These are phyloP conservation scores for Jatropha curcas DNA, from an alignment of 345 rosid species.

Conservation along the genomic window DNA sequence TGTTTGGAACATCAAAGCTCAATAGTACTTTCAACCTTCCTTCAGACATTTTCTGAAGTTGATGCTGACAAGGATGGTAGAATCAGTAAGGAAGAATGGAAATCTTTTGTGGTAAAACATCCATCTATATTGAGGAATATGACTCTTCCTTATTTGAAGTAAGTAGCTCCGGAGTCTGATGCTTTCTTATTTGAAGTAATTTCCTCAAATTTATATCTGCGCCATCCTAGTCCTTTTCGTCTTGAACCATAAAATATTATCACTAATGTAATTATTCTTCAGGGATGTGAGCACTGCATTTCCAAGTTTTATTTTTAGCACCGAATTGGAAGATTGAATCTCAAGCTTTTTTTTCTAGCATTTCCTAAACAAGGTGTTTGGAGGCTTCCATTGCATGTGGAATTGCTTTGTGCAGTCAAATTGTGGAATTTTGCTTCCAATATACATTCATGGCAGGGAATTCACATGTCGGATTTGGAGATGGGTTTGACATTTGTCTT, in stretches of 20 bases:
- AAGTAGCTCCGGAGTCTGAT: constrained; percentile 20
- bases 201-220: not conserved
- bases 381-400: not conserved
- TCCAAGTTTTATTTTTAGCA: constrained; percentile 67
- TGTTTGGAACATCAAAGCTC: not conserved
- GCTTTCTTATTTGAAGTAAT: not conserved
- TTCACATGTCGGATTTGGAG: not conserved
- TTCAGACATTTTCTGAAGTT: constrained; percentile 79
- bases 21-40: not conserved
- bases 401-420: not conserved
- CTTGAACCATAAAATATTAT: not conserved
- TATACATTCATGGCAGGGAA: not conserved
- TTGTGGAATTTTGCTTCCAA: not conserved
- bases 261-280: constrained; percentile 11
- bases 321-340: constrained; percentile 50
- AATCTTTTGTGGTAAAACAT: constrained; percentile 47
- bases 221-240: not conserved
- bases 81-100: constrained; percentile 71
- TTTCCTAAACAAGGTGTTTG: not conserved
- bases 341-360: not conserved
- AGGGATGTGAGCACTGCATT: constrained; percentile 68
- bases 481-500: not conserved
- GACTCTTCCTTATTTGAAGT: constrained; percentile 82
- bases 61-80: constrained; percentile 66
- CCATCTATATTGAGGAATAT: constrained; percentile 70